Conservation (phyloP, 2,329 filamentous ascomycete genomes). For the Colletotrichum caudatum region DNA sequence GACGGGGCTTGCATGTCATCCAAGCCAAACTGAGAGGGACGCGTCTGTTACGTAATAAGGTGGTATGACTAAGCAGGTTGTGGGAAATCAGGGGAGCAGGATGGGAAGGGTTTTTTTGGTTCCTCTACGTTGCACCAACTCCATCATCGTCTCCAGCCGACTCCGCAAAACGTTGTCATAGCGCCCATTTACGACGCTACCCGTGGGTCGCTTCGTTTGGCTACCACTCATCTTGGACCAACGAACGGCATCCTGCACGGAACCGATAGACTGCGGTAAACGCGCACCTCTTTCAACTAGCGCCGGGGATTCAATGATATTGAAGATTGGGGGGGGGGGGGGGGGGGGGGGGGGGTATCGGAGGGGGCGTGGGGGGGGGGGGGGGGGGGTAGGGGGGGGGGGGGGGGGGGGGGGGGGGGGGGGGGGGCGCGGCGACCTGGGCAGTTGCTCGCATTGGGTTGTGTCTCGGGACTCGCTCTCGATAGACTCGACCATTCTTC, state of each 20-base stretch:
- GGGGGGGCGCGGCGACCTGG: slow-evolving; percentile 17
- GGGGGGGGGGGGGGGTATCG: too few species aligned
- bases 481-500: slow-evolving; percentile 7
- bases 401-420: too few species aligned
- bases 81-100: neutral
- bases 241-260: slow-evolving; percentile 7
- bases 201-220: slow-evolving; percentile 17
- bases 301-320: slow-evolving; percentile 19
- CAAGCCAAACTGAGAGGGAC: neutral
- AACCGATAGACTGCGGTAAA: slow-evolving; percentile 9
- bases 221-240: slow-evolving; percentile 19
- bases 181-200: neutral
- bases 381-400: too few species aligned
- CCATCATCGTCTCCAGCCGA: slow-evolving; percentile 17
- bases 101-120: neutral
- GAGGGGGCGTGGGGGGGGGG: too few species aligned
- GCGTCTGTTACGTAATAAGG: neutral
- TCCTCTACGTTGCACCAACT: slow-evolving; percentile 17
- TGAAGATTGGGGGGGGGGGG: slow-evolving; percentile 9
- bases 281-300: slow-evolving; percentile 13
- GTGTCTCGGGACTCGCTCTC: neutral
- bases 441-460: neutral
- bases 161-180: slow-evolving; percentile 11
- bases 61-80: neutral
- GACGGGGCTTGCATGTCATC: neutral